These are phyloP conservation scores for Boletus tylopilopsis DNA, from an alignment of 768 basidiomycete species.

Conservation along the genomic window DNA sequence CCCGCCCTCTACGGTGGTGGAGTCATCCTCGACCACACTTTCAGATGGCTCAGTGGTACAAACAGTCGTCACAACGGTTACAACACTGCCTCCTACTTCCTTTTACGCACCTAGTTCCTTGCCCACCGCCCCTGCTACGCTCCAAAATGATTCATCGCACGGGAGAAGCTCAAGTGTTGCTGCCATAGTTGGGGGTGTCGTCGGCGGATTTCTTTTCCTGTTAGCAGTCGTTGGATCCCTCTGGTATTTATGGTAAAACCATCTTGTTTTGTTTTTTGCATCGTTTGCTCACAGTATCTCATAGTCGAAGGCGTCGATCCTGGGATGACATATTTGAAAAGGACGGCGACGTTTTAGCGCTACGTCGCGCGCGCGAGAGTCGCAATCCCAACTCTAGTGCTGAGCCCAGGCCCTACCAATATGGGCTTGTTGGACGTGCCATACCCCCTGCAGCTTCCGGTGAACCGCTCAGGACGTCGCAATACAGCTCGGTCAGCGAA, in stretches of 20 bases:
- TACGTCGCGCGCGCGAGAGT: constrained; percentile 21
- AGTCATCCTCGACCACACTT: constrained; percentile 35
- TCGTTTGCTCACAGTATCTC: constrained; percentile 8
- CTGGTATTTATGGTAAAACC: constrained; percentile 49
- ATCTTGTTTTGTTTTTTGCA: constrained; percentile 1
- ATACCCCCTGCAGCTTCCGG: constrained; percentile 26
- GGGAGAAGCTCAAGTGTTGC: constrained; percentile 33
- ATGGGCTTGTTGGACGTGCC: constrained; percentile 54
- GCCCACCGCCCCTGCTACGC: constrained; percentile 13
- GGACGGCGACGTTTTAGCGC: constrained; percentile 28
- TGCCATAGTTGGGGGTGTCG: constrained; percentile 50
- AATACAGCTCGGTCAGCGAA: constrained; percentile 20
- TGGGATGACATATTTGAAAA: constrained; percentile 55
- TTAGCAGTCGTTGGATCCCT: constrained; percentile 41
- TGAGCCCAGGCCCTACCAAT: constrained; percentile 57
- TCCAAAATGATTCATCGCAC: constrained; percentile 13
- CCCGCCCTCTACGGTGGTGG: constrained; percentile 30
- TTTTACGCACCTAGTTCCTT: constrained; percentile 24
- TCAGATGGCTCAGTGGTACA: constrained; percentile 39
- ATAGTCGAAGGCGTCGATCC: constrained; percentile 41
- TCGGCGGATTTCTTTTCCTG: constrained; percentile 53
- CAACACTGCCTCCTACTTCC: constrained; percentile 32
- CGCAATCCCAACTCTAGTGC: constrained; percentile 29
- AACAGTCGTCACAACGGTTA: constrained; percentile 34
- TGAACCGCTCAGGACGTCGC: constrained; percentile 34